Base-by-base conservation (phyloP, 129 eudicot species). In the Centrapalus pauciflorus region DNA sequence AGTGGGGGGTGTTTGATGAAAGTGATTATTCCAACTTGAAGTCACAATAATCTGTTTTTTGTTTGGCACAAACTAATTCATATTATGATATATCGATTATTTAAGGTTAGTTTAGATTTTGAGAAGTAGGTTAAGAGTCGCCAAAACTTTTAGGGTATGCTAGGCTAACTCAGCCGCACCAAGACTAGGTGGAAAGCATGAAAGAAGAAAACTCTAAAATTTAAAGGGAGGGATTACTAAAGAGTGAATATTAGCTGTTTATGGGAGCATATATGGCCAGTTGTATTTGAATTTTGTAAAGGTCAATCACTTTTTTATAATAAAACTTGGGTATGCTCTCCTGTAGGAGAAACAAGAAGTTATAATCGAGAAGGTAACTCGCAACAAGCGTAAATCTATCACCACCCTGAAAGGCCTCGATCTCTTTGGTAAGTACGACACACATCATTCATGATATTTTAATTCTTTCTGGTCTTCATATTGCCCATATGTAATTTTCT, bases 381-480 rank as follows among this genome's bases (percentile, higher is more conserved):
- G 97, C 48, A 90, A 90, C 78, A 90, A 85, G 77, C 69, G 97
- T 63, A 90, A 87, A 82, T 77, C 90, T 55, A 90, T 90, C 72
- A 90, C 97, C 71, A 90, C 95, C 20, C 79, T 90, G 57, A 87
- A 87, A 72, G 97, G 97, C 60, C 81, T 90, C 46, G 97, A 90
- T 3, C 87, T 82, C 56, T 90, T 90, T 71, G 95, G 97, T 90
- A 61, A 82, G 87, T 35, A 34, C 48, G 32, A 37, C 37, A 27
- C 59, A 29, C 34, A 46, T 10, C 12, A 16, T 46, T 46, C 30
- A 28, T 69, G 24, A 23, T 40, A 17, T 26, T 54, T 37, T 23
- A 10, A 25, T 56, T 27, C 30, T 69, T 6, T 52, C 30, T 13
- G 12, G 37, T 16, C 3, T 64, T 46, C 14, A 0, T 7, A 7